Base-by-base conservation (phyloP, 352 stramenopile genomes). In the Blastocystis sp. region DNA sequence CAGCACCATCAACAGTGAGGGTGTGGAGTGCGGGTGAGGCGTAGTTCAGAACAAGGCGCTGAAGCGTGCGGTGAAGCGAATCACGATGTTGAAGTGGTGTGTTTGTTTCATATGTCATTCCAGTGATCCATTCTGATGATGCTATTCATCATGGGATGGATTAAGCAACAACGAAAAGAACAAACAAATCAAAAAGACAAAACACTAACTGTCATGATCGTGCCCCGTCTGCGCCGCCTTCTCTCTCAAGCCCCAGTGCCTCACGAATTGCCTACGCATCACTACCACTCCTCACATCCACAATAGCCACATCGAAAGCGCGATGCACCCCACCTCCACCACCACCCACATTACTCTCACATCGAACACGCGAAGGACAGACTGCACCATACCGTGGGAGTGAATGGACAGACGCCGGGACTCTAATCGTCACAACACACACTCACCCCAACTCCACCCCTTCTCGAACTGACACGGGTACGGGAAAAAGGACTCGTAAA, bases 401-500 rank as follows among this genome's bases (percentile, higher is more conserved):
- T 14, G 48, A 14, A 17, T 7, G 0, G 6, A 17, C 6, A 57
- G 14, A 14, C 48, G 48, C 6, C 48, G 6, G 6, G 6, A 57
- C 14, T 57, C 48, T 57, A 57, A 7, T 7, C 6, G 48, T 57
- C 6, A 57, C 14, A 14, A 57, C 6, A 7, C 6, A 57, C 6
- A 1, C 6, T 57, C 48, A 57, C 48, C 6, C 48, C 6, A 7
- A 57, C 48, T 57, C 48, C 48, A 57, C 61, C 92, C 93, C 76
- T 97, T 90, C 87, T 98, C 95, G 89, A 97, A 98, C 78, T 95
- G 92, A 62, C 93, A 97, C 10, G 91, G 92, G 77, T 94, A 92
- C 45, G 95, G 95, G 92, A 94, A 97, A 76, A 97, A 94, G 10
- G 94, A 94, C 38, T 95, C 74, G 89, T 97, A 97, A 38, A 98